These are phyloP conservation scores for Malus domestica DNA, from an alignment of 306 rosid species.

Conservation along the genomic window ASM211411v1 NC_041795.1:4830501-4831000, in stretches of 20 bases:
- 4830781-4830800: neutral
- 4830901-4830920: constrained; percentile 65
- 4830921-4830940: constrained; percentile 73
- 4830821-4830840: neutral
- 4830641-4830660: constrained; percentile 77
- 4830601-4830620: constrained; percentile 81
- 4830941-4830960: constrained; percentile 88
- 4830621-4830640: constrained; percentile 71
- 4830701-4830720: neutral
- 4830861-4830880: constrained; percentile 48
- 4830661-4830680: constrained; percentile 96
- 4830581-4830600: neutral
- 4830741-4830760: neutral
- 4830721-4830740: neutral
- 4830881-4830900: constrained; percentile 84
- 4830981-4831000: neutral
- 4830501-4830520: constrained; percentile 40
- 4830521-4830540: neutral
- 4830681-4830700: constrained; percentile 17
- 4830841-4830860: neutral
- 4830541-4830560: neutral
- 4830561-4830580: neutral
- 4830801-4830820: neutral
- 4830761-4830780: neutral
- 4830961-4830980: constrained; percentile 73